Percentiles rank a stretch among this genome's conserved stretches.
phyloP scores from a whole-genome alignment of 148 eudicot species.

The Euryodendron excelsum region DNA sequence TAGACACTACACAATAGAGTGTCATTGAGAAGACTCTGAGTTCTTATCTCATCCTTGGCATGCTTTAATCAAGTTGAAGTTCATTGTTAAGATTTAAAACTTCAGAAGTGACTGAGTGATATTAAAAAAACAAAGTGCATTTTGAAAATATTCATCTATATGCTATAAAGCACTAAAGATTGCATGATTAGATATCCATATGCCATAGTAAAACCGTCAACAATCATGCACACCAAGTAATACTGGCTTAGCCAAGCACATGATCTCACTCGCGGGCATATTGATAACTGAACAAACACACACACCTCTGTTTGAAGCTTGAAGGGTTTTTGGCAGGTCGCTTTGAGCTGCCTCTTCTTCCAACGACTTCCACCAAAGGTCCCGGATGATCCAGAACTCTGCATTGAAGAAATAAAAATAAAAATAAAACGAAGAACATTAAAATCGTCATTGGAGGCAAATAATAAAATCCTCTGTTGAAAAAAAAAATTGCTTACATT shows the following conservation, averaged over 20 bases:
- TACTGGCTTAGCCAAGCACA: neutral
- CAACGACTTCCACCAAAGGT: slow-evolving; percentile 53
- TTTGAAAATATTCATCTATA: neutral
- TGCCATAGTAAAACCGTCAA: neutral
- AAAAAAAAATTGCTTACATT: slow-evolving; percentile 45
- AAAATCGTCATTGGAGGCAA: neutral
- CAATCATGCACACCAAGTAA: neutral
- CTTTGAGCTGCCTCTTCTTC: slow-evolving; percentile 62
- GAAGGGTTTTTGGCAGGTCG: slow-evolving; percentile 74
- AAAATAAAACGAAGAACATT: too few species aligned
- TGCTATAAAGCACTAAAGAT: neutral
- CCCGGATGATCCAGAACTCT: slow-evolving; percentile 67
- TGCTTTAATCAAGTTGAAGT: neutral
- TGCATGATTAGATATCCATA: neutral
- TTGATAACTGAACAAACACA: neutral
- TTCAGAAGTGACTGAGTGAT: neutral
- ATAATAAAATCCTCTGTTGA: neutral
- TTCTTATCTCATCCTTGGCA: neutral
- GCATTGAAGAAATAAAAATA: slow-evolving; percentile 13
- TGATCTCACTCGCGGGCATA: neutral
- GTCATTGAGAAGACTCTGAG: neutral
- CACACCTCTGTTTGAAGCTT: slow-evolving; percentile 85
- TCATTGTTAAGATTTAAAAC: neutral
- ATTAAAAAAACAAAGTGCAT: neutral
- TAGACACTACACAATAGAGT: neutral